phyloP scores from a whole-genome alignment of 345 rosid species.

The Brassica juncea region DNA sequence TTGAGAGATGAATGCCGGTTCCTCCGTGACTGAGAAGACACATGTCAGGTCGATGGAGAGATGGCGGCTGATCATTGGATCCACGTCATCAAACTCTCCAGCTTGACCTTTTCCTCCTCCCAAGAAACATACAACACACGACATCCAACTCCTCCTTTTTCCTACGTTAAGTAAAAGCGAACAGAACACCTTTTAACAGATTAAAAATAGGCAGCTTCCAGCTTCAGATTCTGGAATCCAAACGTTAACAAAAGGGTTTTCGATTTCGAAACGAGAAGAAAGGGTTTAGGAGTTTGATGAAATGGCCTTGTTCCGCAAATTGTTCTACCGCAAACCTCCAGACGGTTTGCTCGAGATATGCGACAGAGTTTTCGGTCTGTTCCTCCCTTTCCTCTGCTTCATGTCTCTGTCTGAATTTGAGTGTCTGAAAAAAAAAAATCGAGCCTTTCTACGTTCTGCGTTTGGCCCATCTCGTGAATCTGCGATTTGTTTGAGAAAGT shows the following conservation, averaged over 20 bases:
- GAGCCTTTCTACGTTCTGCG: background rate
- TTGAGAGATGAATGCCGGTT: background rate
- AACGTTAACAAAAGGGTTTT: background rate
- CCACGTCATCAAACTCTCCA: background rate
- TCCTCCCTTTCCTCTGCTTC: background rate
- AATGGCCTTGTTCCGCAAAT: background rate
- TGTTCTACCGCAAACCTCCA: slow-evolving; percentile 26
- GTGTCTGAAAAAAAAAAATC: background rate
- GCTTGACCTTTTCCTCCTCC: background rate
- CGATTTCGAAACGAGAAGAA: background rate
- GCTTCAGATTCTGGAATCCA: background rate
- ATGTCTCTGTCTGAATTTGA: background rate
- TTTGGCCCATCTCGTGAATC: background rate
- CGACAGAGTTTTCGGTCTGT: slow-evolving; percentile 78
- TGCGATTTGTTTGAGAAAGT: background rate
- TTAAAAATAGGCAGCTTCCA: background rate
- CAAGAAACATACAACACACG: background rate
- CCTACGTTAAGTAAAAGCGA: background rate
- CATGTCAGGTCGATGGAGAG: background rate
- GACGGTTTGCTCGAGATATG: slow-evolving; percentile 93
- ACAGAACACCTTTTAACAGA: background rate
- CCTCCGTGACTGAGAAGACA: background rate
- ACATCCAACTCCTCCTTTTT: background rate
- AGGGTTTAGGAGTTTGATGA: background rate
- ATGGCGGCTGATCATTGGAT: background rate